phyloP scores from a whole-genome alignment of 139 green algal genomes.

The Raphidocelis subcapitata region DNA sequence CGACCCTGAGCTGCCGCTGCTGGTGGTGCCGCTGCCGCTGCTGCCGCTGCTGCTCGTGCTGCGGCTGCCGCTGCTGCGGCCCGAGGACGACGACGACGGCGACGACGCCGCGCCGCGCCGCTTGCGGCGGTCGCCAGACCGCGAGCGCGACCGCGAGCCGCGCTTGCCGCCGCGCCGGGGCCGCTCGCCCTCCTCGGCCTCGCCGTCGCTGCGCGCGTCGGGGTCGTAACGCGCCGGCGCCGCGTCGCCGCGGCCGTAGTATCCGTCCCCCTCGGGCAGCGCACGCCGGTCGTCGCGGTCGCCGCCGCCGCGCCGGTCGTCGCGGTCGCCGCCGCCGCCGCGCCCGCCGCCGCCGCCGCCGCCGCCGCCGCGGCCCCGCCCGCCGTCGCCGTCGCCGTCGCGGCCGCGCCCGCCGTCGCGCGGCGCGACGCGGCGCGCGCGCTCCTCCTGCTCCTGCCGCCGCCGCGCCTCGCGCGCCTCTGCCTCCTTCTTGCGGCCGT shows the following conservation, averaged over 20 bases:
- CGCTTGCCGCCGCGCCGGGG: neutral
- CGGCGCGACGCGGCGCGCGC: neutral
- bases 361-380: neutral
- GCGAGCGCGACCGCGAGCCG: neutral
- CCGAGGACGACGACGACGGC: constrained; percentile 1
- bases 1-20: constrained; percentile 1
- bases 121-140: neutral
- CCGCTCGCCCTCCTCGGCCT: neutral
- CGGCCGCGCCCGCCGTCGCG: neutral
- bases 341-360: neutral
- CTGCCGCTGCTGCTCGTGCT: neutral
- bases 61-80: constrained; percentile 4
- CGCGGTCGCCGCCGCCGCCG: neutral
- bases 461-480: neutral
- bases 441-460: constrained; percentile 29
- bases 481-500: constrained; percentile 21
- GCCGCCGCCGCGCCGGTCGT: constrained; percentile 6
- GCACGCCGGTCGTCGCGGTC: neutral
- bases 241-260: constrained; percentile 12
- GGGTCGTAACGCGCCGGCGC: constrained; percentile 23
- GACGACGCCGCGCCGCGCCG: too few relatives aligned
- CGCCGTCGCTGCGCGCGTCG: neutral
- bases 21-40: constrained; percentile 13
- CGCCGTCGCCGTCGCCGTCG: neutral
- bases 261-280: constrained; percentile 5